Conservation (phyloP, 352 stramenopile species). For the Peronospora destructor region DNA sequence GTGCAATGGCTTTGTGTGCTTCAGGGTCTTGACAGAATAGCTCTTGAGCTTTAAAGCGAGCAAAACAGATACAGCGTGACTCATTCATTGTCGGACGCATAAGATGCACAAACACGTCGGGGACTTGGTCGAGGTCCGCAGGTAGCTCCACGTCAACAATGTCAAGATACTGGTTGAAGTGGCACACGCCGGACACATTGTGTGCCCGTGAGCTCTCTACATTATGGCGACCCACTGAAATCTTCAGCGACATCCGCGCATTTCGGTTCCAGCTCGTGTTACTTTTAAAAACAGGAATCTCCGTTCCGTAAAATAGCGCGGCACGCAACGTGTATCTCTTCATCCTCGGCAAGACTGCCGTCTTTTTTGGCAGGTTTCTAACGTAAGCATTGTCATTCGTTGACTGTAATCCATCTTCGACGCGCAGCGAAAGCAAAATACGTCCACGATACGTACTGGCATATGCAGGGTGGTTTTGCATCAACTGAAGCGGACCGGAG, state of each 20-base stretch:
- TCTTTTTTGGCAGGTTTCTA: conserved; percentile 44
- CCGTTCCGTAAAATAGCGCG: conserved; percentile 67
- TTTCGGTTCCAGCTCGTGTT: conserved; percentile 65
- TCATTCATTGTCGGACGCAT: conserved; percentile 51
- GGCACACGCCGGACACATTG: conserved; percentile 66
- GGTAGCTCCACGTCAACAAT: conserved; percentile 51
- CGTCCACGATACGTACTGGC: conserved; percentile 77
- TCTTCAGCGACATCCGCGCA: conserved; percentile 63
- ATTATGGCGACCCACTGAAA: conserved; percentile 56
- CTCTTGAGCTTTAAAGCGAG: conserved; percentile 64
- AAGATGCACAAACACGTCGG: conserved; percentile 78
- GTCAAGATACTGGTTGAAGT: conserved; percentile 77
- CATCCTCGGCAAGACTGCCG: conserved; percentile 28
- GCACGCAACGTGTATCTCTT: conserved; percentile 56
- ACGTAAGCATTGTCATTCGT: conserved; percentile 62
- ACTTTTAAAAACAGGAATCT: conserved; percentile 70
- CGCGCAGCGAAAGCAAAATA: conserved; percentile 55
- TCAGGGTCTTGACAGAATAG: conserved; percentile 45
- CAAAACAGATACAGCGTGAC: conserved; percentile 68
- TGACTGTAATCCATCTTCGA: conserved; percentile 62
- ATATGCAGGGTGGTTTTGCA: conserved; percentile 55
- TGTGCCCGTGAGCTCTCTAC: conserved; percentile 47
- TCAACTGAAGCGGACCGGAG: conserved; percentile 28
- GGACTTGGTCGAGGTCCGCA: conserved; percentile 60
- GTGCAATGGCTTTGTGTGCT: conserved; percentile 28